Evolutionary conservation across 2,329 filamentous ascomycete genomes (phyloP).

Genomic region (Fusarium floridanum): DNA sequence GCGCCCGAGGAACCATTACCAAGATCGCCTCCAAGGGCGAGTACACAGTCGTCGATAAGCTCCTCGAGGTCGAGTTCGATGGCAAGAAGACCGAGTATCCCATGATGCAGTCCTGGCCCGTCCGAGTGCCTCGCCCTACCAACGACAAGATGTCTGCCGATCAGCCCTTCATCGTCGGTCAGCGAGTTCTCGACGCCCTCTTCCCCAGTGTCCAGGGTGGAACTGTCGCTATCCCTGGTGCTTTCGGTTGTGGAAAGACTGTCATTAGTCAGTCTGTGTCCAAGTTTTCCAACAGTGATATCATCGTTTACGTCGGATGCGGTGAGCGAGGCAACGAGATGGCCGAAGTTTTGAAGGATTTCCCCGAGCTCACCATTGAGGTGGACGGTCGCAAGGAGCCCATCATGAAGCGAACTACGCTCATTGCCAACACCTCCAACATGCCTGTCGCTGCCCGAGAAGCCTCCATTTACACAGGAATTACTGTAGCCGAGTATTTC

Average conservation of each 20-base stretch:
- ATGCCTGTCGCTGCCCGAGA: conserved; percentile 99
- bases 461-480: conserved; percentile 97
- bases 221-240: conserved; percentile 97
- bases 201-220: conserved; percentile 98
- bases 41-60: conserved; percentile 94
- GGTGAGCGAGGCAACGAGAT: conserved; percentile 99
- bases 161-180: conserved; percentile 94
- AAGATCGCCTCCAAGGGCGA: conserved; percentile 89
- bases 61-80: conserved; percentile 96
- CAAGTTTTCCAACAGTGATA: conserved; percentile 99
- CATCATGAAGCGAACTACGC: conserved; percentile 99
- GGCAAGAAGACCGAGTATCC: conserved; percentile 93
- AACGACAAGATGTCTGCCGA: conserved; percentile 92
- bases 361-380: conserved; percentile 96
- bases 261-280: conserved; percentile 98
- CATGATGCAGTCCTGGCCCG: conserved; percentile 99
- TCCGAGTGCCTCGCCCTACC: conserved; percentile 92
- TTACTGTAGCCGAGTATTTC: conserved; percentile 96
- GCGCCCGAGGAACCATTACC: conserved; percentile 92
- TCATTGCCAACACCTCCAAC: conserved; percentile 99
- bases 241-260: conserved; percentile 99
- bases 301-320: conserved; percentile 95
- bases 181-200: conserved; percentile 94
- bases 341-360: conserved; percentile 99
- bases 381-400: conserved; percentile 95